phyloP scores from a whole-genome alignment of 75 land plant genomes.

The Picea sitchensis region DNA sequence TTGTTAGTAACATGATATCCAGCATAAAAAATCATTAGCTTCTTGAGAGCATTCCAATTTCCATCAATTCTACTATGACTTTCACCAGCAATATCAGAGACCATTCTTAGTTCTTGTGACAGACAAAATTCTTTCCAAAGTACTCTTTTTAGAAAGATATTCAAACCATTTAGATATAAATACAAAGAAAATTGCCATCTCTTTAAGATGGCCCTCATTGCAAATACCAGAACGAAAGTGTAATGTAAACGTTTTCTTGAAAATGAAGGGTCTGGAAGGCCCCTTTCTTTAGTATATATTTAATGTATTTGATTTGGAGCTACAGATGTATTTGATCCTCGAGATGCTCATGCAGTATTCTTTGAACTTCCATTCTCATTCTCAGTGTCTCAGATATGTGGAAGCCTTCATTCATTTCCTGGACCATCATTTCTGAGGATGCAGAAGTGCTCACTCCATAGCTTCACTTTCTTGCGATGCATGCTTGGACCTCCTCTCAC shows the following conservation, averaged over 20 bases:
- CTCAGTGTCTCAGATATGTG: conserved; percentile 72
- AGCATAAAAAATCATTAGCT: conserved; percentile 78
- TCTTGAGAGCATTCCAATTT: conserved; percentile 84
- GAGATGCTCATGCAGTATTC: conserved; percentile 85
- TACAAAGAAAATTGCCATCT: too few species aligned
- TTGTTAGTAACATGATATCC: conserved; percentile 54
- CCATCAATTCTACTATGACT: conserved; percentile 60
- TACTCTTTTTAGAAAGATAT: too few species aligned
- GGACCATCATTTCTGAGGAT: conserved; percentile 51
- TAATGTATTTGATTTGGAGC: too few species aligned
- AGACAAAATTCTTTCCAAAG: background rate
- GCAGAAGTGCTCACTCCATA: conserved; percentile 13
- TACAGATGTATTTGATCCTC: conserved; percentile 31
- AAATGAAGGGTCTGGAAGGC: too few species aligned
- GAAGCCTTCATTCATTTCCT: conserved; percentile 50
- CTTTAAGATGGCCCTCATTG: too few species aligned
- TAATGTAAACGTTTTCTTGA: too few species aligned
- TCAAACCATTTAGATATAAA: too few species aligned
- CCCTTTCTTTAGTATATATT: too few species aligned
- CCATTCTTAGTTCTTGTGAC: conserved; percentile 91
- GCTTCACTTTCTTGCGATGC: too few species aligned
- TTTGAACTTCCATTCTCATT: conserved; percentile 96
- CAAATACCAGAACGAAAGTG: too few species aligned
- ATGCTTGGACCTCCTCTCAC: too few species aligned
- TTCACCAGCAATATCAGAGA: conserved; percentile 62